phyloP scores from a whole-genome alignment of 179 eudicot genomes.

The Corrigiola litoralis region DNA sequence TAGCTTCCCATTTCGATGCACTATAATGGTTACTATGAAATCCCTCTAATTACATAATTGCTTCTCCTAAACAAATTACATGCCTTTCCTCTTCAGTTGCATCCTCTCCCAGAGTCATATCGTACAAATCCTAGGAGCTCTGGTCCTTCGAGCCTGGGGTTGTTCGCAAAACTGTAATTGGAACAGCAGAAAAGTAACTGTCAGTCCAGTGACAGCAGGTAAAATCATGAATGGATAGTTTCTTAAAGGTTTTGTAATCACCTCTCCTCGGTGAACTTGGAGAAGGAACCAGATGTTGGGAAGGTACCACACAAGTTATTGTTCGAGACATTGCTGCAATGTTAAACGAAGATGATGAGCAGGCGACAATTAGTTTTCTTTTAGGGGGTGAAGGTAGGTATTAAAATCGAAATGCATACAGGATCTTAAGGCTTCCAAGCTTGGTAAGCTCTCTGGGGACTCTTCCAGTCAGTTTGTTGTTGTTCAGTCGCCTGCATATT shows the following conservation, averaged over 20 bases:
- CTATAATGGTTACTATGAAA: conserved; percentile 9
- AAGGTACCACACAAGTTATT: conserved; percentile 68
- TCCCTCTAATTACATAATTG: conserved; percentile 13
- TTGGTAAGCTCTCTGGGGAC: conserved; percentile 64
- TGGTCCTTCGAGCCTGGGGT: conserved; percentile 67
- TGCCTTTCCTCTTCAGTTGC: conserved; percentile 32
- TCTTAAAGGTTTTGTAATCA: conserved; percentile 6
- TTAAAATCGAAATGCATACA: conserved; percentile 30
- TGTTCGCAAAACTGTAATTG: conserved; percentile 50
- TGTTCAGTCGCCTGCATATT: conserved; percentile 46
- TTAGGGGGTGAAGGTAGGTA: neutral
- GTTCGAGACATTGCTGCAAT: conserved; percentile 56
- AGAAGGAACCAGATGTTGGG: conserved; percentile 58
- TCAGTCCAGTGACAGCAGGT: neutral
- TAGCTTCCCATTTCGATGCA: neutral
- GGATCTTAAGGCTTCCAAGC: conserved; percentile 61
- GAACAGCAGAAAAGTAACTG: neutral
- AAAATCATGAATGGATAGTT: neutral
- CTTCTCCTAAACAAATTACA: neutral
- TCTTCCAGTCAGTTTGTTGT: conserved; percentile 61
- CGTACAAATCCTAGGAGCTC: conserved; percentile 63
- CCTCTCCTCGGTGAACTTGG: conserved; percentile 66
- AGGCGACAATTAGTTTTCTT: neutral
- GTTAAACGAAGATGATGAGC: neutral
- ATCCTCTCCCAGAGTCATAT: conserved; percentile 48